Base-by-base conservation (phyloP, 1,284 basidiomycete genomes). In the Ustilago shanxiensis region DNA sequence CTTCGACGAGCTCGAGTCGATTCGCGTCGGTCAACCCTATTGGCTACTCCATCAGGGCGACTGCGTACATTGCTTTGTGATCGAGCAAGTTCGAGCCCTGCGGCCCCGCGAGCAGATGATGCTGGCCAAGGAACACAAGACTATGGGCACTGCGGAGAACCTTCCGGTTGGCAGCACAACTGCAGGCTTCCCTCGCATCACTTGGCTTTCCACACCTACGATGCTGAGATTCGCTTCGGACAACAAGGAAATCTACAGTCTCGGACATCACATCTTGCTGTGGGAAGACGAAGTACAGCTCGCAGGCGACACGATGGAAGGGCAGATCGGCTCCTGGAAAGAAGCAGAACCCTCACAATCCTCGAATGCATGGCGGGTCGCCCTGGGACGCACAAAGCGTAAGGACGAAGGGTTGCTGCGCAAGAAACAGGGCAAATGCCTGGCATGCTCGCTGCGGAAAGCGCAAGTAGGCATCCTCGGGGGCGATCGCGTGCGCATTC, bases 1-100 rank as follows among this genome's bases (percentile, higher is more conserved):
- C 14, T 57, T 77, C 29, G 66, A 72, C 20, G 52, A 72, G 45
- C 56, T 77, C 26, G 44, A 20, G 3, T 5, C 24, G 5, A 18
- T 77, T 9, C 66, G 74, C 6, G 49, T 68, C 3, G 74, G 74
- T 11, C 66, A 72, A 52, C 74, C 74, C 2, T 77, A 72, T 49
- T 77, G 74, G 74, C 7, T 77, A 49, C 63, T 77, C 7, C 74
- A 77, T 29, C 74, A 77, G 26, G 74, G 74, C 29, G 74, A 72
- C 22, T 77, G 74, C 39, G 57, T 65, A 1, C 74, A 77, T 18
- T 62, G 62, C 51, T 70, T 77, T 26, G 60, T 69, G n/a, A 33
- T 77, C 39, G 74, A 77, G 37, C 55, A 69, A 53, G 41, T 77
- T 0, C 62, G 74, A 20, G 66, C 62, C 5, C 37, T 77, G n/a